Percentiles rank a stretch among this genome's conserved stretches.
Evolutionary conservation across 1,139 yeast genomes (phyloP).

Genomic region (Nakaseomyces uthaithaninus): DNA sequence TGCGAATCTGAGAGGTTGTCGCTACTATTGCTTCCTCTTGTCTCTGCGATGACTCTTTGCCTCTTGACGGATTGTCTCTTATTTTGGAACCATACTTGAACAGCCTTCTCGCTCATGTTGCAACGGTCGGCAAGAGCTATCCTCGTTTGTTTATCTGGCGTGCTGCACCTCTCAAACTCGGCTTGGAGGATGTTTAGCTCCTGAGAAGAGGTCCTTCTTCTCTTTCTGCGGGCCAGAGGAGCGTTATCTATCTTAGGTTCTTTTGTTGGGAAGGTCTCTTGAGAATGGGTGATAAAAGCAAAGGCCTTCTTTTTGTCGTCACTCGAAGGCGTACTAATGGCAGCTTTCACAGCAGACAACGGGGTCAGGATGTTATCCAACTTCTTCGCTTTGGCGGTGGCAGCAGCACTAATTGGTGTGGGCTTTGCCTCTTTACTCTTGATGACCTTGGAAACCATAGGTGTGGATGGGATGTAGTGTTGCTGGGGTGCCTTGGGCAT

Average conservation of each 20-base stretch:
- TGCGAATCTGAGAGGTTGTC: too few relatives aligned
- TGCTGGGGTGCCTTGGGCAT: neutral
- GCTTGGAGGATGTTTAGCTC: conserved; percentile 73
- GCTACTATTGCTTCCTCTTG: conserved; percentile 1
- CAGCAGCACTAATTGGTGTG: neutral
- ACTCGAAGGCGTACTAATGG: conserved; percentile 19
- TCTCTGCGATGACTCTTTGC: conserved; percentile 11
- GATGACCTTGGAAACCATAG: conserved; percentile 1
- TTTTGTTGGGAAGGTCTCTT: conserved; percentile 72
- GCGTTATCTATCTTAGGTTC: conserved; percentile 86
- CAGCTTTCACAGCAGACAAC: conserved; percentile 24
- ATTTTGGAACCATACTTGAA: conserved; percentile 97
- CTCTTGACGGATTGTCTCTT: conserved; percentile 75
- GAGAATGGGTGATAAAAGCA: conserved; percentile 89
- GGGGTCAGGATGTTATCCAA: conserved; percentile 21
- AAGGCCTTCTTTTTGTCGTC: conserved; percentile 42
- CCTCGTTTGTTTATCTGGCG: conserved; percentile 74
- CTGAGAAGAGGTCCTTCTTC: conserved; percentile 88
- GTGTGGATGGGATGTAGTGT: conserved; percentile 1
- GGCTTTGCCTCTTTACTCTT: conserved; percentile 3
- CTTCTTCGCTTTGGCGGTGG: conserved; percentile 4
- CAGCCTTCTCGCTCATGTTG: conserved; percentile 92
- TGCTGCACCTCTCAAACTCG: conserved; percentile 67
- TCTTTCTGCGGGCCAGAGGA: conserved; percentile 81
- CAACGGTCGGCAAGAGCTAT: conserved; percentile 69